Percentiles rank a stretch among this genome's conserved stretches.
phyloP scores from a whole-genome alignment of 305 asterid genomes.

The Fraxinus dipetala region DNA sequence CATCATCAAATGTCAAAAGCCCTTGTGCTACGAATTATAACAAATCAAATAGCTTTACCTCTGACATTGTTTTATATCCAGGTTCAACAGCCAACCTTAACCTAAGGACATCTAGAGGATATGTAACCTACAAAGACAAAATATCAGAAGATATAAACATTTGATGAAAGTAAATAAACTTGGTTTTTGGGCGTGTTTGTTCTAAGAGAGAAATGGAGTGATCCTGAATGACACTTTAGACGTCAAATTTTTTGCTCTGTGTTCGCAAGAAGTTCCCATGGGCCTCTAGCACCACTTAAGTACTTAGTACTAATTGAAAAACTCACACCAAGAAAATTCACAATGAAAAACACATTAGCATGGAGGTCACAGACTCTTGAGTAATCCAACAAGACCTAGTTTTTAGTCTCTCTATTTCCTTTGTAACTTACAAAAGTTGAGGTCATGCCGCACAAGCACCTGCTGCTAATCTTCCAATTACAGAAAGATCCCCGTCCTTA shows the following conservation, averaged over 20 bases:
- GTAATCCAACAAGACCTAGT: slow-evolving; percentile 1
- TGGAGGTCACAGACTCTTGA: background rate
- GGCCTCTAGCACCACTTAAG: slow-evolving; percentile 2
- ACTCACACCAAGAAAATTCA: background rate
- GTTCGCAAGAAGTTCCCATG: background rate
- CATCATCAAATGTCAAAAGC: slow-evolving; percentile 14
- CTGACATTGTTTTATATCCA: slow-evolving; percentile 74
- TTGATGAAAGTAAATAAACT: background rate
- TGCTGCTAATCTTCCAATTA: slow-evolving; percentile 88
- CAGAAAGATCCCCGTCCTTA: slow-evolving; percentile 72
- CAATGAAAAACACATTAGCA: background rate
- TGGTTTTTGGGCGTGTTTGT: background rate
- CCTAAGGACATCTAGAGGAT: slow-evolving; percentile 50
- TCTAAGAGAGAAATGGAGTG: background rate
- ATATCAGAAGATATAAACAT: background rate
- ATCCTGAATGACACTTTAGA: background rate
- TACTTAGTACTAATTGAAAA: background rate
- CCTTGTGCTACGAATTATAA: background rate
- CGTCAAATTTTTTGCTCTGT: background rate
- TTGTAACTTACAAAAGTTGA: slow-evolving; percentile 84
- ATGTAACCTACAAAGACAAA: background rate
- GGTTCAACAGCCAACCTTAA: slow-evolving; percentile 89
- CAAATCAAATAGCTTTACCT: slow-evolving; percentile 43
- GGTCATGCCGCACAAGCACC: slow-evolving; percentile 99
- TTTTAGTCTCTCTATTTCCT: slow-evolving; percentile 1